phyloP scores from a whole-genome alignment of 192 early-diverging fungal species.

The Allomyces macrogynus region DNA sequence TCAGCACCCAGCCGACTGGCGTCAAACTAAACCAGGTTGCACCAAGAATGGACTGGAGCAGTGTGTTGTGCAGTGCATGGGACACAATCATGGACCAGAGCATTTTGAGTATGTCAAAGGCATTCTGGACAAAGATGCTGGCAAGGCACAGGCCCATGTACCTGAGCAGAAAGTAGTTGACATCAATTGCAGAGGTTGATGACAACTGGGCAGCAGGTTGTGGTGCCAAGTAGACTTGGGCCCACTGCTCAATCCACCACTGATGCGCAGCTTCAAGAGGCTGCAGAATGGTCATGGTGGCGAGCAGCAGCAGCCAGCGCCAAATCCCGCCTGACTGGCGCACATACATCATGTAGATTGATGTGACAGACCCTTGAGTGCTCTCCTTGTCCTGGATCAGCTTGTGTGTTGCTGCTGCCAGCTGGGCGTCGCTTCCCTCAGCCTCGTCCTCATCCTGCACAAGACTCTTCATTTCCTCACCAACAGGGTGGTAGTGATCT shows the following conservation, averaged over 20 bases:
- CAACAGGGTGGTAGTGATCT: neutral
- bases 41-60: slow-evolving; percentile 32
- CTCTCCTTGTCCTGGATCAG: slow-evolving; percentile 70
- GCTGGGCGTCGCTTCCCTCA: slow-evolving; percentile 9
- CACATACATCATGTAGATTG: slow-evolving; percentile 62
- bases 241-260: slow-evolving; percentile 49
- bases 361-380: slow-evolving; percentile 55
- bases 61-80: slow-evolving; percentile 23
- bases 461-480: slow-evolving; percentile 17
- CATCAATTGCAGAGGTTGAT: slow-evolving; percentile 14
- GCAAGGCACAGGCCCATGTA: slow-evolving; percentile 38
- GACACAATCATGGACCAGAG: slow-evolving; percentile 32
- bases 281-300: slow-evolving; percentile 21
- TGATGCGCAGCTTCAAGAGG: slow-evolving; percentile 22
- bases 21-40: slow-evolving; percentile 65
- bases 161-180: slow-evolving; percentile 35
- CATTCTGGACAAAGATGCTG: slow-evolving; percentile 13
- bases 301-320: slow-evolving; percentile 36
- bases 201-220: no score
- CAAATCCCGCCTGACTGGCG: slow-evolving; percentile 35
- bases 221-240: slow-evolving; percentile 1
- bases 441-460: slow-evolving; percentile 18
- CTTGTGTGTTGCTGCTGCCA: slow-evolving; percentile 21
- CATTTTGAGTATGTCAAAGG: slow-evolving; percentile 19
- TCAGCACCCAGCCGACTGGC: slow-evolving; percentile 54